Evolutionary conservation across 257 asterid genomes (phyloP).

Genomic region (Cinchona pubescens): DNA sequence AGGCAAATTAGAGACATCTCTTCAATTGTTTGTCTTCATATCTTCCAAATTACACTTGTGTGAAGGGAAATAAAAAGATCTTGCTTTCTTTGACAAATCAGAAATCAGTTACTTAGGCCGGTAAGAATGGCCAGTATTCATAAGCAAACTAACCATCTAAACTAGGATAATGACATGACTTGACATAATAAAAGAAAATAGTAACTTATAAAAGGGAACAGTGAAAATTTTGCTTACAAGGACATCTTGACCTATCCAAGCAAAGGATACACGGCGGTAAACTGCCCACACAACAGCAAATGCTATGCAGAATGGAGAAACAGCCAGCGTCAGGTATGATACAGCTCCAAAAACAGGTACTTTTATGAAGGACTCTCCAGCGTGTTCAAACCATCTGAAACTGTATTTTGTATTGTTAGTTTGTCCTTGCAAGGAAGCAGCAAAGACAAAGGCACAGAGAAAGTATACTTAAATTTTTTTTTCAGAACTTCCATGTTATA

Average conservation of each 20-base stretch:
- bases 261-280: conserved; percentile 63
- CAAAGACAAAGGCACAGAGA: not conserved
- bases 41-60: not conserved
- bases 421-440: conserved; percentile 22
- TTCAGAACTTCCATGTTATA: not conserved
- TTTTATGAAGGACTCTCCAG: conserved; percentile 63
- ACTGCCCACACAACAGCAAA: conserved; percentile 96
- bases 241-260: conserved; percentile 99
- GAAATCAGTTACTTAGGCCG: not conserved
- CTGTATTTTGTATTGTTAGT: conserved; percentile 46
- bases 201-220: not conserved
- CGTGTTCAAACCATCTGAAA: conserved; percentile 87
- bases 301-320: conserved; percentile 83
- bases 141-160: not conserved
- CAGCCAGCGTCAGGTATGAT: conserved; percentile 73
- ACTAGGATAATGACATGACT: not conserved
- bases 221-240: conserved; percentile 57
- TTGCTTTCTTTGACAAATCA: not conserved
- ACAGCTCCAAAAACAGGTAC: conserved; percentile 85
- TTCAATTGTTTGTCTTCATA: not conserved
- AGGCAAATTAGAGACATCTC: not conserved
- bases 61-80: not conserved
- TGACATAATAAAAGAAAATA: not conserved
- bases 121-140: not conserved
- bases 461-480: not conserved